A percentile compares a stretch with the other conserved stretches of the same genome.
Conservation (phyloP, 345 rosid genomes). For the Citrus glauca region DNA sequence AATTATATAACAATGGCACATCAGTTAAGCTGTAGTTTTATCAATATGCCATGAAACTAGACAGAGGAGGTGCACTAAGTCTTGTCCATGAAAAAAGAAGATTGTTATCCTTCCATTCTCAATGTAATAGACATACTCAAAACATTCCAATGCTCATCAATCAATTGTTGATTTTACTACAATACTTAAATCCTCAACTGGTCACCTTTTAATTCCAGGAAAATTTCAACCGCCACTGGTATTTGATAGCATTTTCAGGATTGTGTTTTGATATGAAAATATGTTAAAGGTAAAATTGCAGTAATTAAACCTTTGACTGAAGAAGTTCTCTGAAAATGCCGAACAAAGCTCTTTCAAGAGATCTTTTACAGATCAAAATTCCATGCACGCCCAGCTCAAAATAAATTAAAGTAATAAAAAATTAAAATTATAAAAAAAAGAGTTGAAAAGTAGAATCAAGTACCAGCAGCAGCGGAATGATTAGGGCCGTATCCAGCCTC, state of each 20-base stretch:
- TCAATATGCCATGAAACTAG: neutral
- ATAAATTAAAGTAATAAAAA: too few species aligned
- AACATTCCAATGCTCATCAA: neutral
- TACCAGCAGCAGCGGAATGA: slow-evolving; percentile 97
- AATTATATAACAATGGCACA: too few species aligned
- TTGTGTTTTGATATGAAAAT: neutral
- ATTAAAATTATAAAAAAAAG: neutral
- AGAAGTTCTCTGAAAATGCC: neutral
- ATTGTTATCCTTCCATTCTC: neutral
- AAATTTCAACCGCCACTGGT: neutral
- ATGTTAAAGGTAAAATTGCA: neutral
- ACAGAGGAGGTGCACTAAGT: neutral
- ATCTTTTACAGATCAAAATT: neutral
- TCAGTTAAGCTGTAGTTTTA: neutral
- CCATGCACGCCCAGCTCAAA: neutral
- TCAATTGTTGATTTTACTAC: neutral
- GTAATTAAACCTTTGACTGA: neutral
- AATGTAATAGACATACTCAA: neutral
- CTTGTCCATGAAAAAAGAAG: neutral
- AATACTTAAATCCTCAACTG: neutral
- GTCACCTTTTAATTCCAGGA: neutral
- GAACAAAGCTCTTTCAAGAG: neutral
- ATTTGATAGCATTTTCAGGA: neutral
- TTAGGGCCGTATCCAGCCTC: slow-evolving; percentile 96
- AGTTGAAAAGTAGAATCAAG: slow-evolving; percentile 7